Conservation (phyloP, 2,329 filamentous ascomycete species). For the Arthrobotrys entomopaga region DNA sequence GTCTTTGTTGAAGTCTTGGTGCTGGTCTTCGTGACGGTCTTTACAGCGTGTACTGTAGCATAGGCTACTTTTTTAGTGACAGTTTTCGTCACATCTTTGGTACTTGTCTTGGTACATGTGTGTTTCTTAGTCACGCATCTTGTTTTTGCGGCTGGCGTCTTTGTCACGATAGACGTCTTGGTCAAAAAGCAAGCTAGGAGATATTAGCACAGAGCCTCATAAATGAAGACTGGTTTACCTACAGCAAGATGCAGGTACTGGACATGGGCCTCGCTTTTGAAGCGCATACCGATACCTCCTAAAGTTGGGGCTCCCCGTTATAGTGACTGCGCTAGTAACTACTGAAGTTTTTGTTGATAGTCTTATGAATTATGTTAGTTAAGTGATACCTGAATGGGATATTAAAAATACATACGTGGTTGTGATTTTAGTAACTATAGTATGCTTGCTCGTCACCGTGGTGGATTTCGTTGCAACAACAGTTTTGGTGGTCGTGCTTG, state of each 20-base stretch:
- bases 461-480: background rate
- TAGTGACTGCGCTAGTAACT: background rate
- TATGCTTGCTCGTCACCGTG: background rate
- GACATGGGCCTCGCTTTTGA: conserved; percentile 1
- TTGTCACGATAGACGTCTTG: conserved; percentile 7
- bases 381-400: no score
- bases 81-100: conserved; percentile 10
- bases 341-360: background rate
- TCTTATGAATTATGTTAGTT: background rate
- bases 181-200: conserved; percentile 13
- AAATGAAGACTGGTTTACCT: background rate
- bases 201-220: background rate
- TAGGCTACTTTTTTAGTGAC: background rate
- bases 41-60: background rate
- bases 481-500: conserved; percentile 14
- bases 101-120: conserved; percentile 8
- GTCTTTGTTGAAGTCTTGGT: background rate
- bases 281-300: conserved; percentile 7
- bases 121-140: conserved; percentile 11
- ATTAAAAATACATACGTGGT: background rate
- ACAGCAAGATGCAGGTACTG: conserved; percentile 9
- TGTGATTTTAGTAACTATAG: background rate
- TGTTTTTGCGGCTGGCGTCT: background rate
- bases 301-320: conserved; percentile 1
- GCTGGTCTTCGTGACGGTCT: conserved; percentile 4